Evolutionary conservation across 2,329 filamentous ascomycete species (phyloP).

Genomic region (Trichoderma gracile): DNA sequence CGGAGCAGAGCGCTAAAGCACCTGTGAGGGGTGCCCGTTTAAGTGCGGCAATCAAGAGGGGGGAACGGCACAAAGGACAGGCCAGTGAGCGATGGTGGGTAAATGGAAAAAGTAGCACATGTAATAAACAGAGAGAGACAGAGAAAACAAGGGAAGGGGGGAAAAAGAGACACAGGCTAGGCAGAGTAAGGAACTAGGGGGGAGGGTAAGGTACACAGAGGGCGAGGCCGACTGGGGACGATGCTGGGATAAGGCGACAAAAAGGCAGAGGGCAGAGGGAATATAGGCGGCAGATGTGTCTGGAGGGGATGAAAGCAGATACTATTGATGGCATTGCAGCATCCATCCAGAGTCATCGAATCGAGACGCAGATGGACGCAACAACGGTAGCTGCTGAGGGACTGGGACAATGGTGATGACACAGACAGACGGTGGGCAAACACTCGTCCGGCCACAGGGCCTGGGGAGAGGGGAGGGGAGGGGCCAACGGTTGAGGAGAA

Average conservation of each 20-base stretch:
- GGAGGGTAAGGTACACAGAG: constrained; percentile 9
- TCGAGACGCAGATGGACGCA: not conserved
- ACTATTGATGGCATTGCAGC: not conserved
- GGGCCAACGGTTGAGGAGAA: not conserved
- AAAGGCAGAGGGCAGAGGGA: not conserved
- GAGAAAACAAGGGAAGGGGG: not conserved
- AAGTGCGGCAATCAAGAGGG: too few relatives aligned
- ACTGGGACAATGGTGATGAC: not conserved
- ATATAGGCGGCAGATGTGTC: too few relatives aligned
- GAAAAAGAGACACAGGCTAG: not conserved
- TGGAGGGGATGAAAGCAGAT: too few relatives aligned
- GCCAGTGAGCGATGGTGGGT: not conserved
- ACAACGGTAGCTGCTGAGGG: not conserved
- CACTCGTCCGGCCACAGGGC: not conserved
- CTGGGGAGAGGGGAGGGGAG: not conserved
- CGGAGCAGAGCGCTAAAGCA: constrained; percentile 5
- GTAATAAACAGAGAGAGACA: too few relatives aligned
- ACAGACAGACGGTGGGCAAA: constrained; percentile 1
- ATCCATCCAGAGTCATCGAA: not conserved
- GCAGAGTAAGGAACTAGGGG: not conserved
- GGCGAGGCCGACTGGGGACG: constrained; percentile 3
- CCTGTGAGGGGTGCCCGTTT: constrained; percentile 13
- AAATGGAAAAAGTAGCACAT: not conserved
- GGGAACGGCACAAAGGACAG: not conserved
- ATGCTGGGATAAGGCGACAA: not conserved